Conservation (phyloP, 805 yeast genomes). For the Grigorovia yakushimaensis region DNA sequence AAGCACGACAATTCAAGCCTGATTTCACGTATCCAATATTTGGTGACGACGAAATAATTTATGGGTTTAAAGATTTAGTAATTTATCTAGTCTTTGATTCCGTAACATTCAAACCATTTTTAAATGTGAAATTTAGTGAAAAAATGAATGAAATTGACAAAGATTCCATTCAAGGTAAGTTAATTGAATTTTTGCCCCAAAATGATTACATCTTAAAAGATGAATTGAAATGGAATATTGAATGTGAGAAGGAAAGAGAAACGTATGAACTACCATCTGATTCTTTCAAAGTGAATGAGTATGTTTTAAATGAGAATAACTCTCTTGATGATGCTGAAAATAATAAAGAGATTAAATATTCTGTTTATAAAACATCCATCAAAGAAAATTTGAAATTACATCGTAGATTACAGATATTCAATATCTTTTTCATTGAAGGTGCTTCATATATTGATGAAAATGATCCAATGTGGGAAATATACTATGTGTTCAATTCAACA, state of each 20-base stretch:
- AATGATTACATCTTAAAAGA: slow-evolving; percentile 48
- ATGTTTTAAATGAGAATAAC: slow-evolving; percentile 10
- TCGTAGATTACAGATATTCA: slow-evolving; percentile 65
- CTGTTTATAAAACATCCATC: slow-evolving; percentile 38
- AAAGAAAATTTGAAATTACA: slow-evolving; percentile 37
- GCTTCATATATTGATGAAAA: slow-evolving; percentile 75
- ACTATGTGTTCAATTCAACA: slow-evolving; percentile 34
- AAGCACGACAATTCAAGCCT: slow-evolving; percentile 60
- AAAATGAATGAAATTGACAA: slow-evolving; percentile 44
- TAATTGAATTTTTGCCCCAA: slow-evolving; percentile 51
- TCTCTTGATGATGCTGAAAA: slow-evolving; percentile 26
- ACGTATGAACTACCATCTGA: slow-evolving; percentile 36
- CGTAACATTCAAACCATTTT: slow-evolving; percentile 60
- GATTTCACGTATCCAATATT: slow-evolving; percentile 84
- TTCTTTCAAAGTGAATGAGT: slow-evolving; percentile 22
- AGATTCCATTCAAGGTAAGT: slow-evolving; percentile 42
- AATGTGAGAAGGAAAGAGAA: slow-evolving; percentile 38
- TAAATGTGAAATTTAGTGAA: slow-evolving; percentile 46
- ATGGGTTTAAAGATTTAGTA: slow-evolving; percentile 66
- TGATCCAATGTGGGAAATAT: slow-evolving; percentile 78
- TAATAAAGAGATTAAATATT: slow-evolving; percentile 23
- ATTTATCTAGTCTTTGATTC: slow-evolving; percentile 68
- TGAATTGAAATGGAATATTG: slow-evolving; percentile 59
- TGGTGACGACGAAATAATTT: slow-evolving; percentile 84
- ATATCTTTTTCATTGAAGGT: slow-evolving; percentile 82